Conservation (phyloP, 768 basidiomycete genomes). For the Lentinula guzmanii region DNA sequence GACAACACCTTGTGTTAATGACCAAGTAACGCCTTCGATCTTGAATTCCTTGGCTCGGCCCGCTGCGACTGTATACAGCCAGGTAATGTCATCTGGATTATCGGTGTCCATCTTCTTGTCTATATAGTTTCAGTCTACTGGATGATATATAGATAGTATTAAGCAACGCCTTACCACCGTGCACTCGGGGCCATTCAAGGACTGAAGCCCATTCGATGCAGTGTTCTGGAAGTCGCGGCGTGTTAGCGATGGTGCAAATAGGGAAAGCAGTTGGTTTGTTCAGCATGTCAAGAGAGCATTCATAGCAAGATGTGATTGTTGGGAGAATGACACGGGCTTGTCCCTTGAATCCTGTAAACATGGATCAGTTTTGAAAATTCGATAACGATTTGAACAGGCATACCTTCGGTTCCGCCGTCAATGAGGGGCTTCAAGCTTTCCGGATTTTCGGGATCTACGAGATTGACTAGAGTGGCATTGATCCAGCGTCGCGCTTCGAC, state of each 20-base stretch:
- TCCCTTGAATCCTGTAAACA: constrained; percentile 83
- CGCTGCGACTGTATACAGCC: constrained; percentile 80
- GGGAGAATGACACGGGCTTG: constrained; percentile 97
- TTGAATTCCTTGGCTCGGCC: constrained; percentile 90
- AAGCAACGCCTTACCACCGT: constrained; percentile 56
- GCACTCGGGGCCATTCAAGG: constrained; percentile 94
- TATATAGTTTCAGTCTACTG: constrained; percentile 19
- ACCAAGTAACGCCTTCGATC: constrained; percentile 98
- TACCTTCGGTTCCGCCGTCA: constrained; percentile 98
- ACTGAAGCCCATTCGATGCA: constrained; percentile 99
- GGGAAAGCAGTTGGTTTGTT: constrained; percentile 97
- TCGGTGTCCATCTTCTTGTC: constrained; percentile 98
- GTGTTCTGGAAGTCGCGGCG: constrained; percentile 95
- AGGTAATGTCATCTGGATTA: constrained; percentile 93
- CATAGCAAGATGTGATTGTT: constrained; percentile 93
- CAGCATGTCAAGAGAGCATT: constrained; percentile 97
- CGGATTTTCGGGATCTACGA: constrained; percentile 89
- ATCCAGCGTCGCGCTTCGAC: constrained; percentile 98
- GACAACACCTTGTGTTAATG: constrained; percentile 95
- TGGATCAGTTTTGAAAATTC: not conserved
- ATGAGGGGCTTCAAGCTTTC: constrained; percentile 96
- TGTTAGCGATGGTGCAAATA: constrained; percentile 98
- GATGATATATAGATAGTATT: not conserved
- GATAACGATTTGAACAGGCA: not conserved
- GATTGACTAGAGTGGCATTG: constrained; percentile 92